Conservation (phyloP, 2,329 filamentous ascomycete species). For the Coniosporium uncinatum region DNA sequence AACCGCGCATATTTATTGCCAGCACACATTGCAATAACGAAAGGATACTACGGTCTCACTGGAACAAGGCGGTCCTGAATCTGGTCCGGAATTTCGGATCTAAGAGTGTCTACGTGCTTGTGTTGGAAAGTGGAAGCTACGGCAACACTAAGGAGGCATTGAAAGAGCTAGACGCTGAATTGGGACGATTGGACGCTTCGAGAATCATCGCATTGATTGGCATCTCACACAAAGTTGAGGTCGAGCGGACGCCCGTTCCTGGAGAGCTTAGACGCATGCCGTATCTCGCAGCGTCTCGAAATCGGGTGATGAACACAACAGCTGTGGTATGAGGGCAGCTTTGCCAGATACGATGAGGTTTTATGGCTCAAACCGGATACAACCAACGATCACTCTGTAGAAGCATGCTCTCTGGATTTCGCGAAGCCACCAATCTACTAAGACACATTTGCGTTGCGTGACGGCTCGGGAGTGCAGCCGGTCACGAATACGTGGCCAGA, state of each 20-base stretch:
- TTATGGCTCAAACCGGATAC: slow-evolving; percentile 59
- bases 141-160: slow-evolving; percentile 62
- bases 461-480: slow-evolving; percentile 40
- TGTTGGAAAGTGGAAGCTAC: slow-evolving; percentile 64
- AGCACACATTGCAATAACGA: slow-evolving; percentile 66
- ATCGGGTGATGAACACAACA: slow-evolving; percentile 54
- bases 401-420: slow-evolving; percentile 58
- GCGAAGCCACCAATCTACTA: slow-evolving; percentile 48
- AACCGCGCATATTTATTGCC: slow-evolving; percentile 55
- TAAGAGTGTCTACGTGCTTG: slow-evolving; percentile 61
- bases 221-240: slow-evolving; percentile 52
- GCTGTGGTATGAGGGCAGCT: slow-evolving; percentile 38
- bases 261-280: slow-evolving; percentile 64
- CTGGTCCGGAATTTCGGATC: slow-evolving; percentile 52
- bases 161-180: slow-evolving; percentile 45
- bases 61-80: slow-evolving; percentile 54
- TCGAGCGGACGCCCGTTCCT: slow-evolving; percentile 31
- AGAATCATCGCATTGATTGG: slow-evolving; percentile 52
- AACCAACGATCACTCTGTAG: slow-evolving; percentile 51
- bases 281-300: slow-evolving; percentile 59
- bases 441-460: slow-evolving; percentile 58
- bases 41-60: slow-evolving; percentile 51
- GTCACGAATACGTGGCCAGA: slow-evolving; percentile 54
- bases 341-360: slow-evolving; percentile 48
- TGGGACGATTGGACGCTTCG: slow-evolving; percentile 46